Percentiles rank a stretch among this genome's conserved stretches.
phyloP scores from a whole-genome alignment of 2,329 filamentous ascomycete genomes.

The Aspergillus ochraceus region DNA sequence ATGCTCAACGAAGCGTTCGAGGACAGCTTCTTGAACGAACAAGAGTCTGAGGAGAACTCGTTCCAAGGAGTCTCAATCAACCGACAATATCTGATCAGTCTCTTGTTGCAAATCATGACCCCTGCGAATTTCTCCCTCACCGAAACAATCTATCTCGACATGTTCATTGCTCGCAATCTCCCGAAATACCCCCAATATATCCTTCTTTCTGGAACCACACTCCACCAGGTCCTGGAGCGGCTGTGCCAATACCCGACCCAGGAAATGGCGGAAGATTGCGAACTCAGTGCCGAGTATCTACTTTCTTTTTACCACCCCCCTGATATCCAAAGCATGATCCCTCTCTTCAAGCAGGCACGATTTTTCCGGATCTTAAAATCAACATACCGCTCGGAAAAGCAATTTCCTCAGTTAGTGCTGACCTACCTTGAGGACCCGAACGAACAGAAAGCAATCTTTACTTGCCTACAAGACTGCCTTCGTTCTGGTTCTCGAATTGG shows the following conservation, averaged over 20 bases:
- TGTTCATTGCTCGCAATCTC: slow-evolving; percentile 95
- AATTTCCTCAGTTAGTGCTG: slow-evolving; percentile 75
- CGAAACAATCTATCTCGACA: slow-evolving; percentile 93
- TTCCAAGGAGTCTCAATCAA: slow-evolving; percentile 66
- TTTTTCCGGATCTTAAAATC: slow-evolving; percentile 93
- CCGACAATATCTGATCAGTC: slow-evolving; percentile 88
- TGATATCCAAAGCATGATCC: slow-evolving; percentile 73
- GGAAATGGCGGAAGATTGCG: slow-evolving; percentile 86
- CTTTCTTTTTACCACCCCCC: slow-evolving; percentile 91
- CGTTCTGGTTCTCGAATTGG: slow-evolving; percentile 62
- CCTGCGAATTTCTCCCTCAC: slow-evolving; percentile 66
- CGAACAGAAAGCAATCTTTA: slow-evolving; percentile 73
- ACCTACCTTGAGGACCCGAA: slow-evolving; percentile 83
- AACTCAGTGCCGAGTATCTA: slow-evolving; percentile 94
- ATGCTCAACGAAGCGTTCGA: slow-evolving; percentile 97
- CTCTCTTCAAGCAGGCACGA: slow-evolving; percentile 72
- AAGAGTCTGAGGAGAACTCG: slow-evolving; percentile 62
- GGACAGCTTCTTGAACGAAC: slow-evolving; percentile 86
- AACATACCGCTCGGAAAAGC: slow-evolving; percentile 75
- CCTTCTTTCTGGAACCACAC: slow-evolving; percentile 79
- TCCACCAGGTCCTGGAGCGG: slow-evolving; percentile 77
- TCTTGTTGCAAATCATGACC: slow-evolving; percentile 88
- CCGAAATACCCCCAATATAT: slow-evolving; percentile 97
- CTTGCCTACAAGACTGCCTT: slow-evolving; percentile 74
- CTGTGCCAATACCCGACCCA: slow-evolving; percentile 80